phyloP scores from a whole-genome alignment of 179 eudicot species.

The Silene coronaria region DNA sequence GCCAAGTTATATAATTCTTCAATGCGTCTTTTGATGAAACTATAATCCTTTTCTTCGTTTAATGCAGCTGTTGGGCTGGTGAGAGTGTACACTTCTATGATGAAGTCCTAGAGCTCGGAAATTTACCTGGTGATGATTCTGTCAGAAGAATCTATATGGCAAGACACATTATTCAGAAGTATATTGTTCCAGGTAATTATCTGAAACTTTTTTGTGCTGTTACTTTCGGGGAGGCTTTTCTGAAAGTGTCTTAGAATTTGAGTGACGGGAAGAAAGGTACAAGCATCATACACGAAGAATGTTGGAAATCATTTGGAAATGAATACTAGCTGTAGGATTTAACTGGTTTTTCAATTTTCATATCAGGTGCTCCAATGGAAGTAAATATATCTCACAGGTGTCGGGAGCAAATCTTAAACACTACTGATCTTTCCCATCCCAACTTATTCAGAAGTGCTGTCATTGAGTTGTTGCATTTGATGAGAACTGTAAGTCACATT shows the following conservation, averaged over 20 bases:
- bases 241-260: neutral
- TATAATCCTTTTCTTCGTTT: conserved; percentile 8
- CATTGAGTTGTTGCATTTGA: conserved; percentile 67
- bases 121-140: conserved; percentile 54
- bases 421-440: conserved; percentile 67
- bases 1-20: no score
- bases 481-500: conserved; percentile 51
- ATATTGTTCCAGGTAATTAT: conserved; percentile 55
- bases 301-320: no score
- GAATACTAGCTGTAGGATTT: no score
- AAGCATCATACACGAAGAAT: no score
- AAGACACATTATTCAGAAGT: conserved; percentile 71
- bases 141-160: conserved; percentile 85
- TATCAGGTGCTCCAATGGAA: conserved; percentile 78
- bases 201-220: neutral
- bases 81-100: conserved; percentile 83
- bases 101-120: conserved; percentile 69
- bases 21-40: no score
- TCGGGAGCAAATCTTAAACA: conserved; percentile 66
- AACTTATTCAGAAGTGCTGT: conserved; percentile 56
- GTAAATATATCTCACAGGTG: conserved; percentile 75
- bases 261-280: no score
- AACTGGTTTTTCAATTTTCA: no score
- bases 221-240: neutral
- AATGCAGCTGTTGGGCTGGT: conserved; percentile 82